Conservation (phyloP, 2,329 filamentous ascomycete genomes). For the Aspergillus aculeatinus region DNA sequence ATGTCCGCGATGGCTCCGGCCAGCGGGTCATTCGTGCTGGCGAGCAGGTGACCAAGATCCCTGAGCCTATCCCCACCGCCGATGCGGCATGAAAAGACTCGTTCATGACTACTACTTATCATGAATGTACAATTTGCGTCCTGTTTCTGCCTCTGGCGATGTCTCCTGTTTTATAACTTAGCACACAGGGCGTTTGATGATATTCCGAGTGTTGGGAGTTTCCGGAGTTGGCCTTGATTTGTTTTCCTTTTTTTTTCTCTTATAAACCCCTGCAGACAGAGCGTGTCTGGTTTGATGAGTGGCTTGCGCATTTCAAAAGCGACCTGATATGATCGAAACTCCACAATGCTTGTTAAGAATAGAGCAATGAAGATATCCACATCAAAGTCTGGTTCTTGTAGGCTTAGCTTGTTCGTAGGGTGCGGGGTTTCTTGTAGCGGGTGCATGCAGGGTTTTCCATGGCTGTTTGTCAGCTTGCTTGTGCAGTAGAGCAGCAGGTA, state of each 20-base stretch:
- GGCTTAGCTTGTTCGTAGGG: background rate
- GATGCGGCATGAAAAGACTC: slow-evolving; percentile 64
- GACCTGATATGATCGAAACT: slow-evolving; percentile 3
- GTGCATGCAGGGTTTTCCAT: too few species aligned
- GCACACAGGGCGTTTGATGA: slow-evolving; percentile 26
- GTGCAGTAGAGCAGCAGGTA: too few species aligned
- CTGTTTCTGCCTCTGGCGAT: slow-evolving; percentile 9
- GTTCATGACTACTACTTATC: slow-evolving; percentile 6
- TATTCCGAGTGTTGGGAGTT: slow-evolving; percentile 12
- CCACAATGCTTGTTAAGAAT: slow-evolving; percentile 1
- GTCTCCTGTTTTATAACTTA: slow-evolving; percentile 17
- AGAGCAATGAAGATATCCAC: slow-evolving; percentile 5
- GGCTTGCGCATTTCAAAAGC: slow-evolving; percentile 3
- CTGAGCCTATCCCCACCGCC: slow-evolving; percentile 75
- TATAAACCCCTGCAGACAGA: background rate
- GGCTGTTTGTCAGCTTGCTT: too few species aligned
- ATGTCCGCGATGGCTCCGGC: slow-evolving; percentile 76
- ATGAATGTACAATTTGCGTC: slow-evolving; percentile 12
- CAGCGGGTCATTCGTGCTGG: slow-evolving; percentile 83
- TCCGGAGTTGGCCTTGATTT: slow-evolving; percentile 11
- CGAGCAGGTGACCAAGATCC: slow-evolving; percentile 78
- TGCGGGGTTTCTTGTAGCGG: too few species aligned
- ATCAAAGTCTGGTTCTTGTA: background rate
- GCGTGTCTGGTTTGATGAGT: slow-evolving; percentile 2
- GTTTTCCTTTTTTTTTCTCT: background rate